Evolutionary conservation across 305 asterid genomes (phyloP).

Genomic region (Lippia alba): DNA sequence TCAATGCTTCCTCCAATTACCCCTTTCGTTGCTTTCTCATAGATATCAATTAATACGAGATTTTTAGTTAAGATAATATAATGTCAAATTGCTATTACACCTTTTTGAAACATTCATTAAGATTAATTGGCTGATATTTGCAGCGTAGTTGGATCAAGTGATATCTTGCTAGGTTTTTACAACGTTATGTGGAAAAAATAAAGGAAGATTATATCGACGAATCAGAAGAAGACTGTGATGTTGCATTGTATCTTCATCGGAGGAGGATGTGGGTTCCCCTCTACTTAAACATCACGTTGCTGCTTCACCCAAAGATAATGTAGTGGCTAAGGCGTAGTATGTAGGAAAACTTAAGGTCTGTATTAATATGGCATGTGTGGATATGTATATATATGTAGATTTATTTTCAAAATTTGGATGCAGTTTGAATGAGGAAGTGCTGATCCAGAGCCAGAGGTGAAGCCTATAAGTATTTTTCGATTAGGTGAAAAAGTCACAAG

Average conservation of each 20-base stretch:
- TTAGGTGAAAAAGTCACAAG: no score
- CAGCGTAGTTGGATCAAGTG: not conserved
- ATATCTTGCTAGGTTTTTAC: not conserved
- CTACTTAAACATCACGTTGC: not conserved
- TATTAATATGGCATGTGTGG: no score
- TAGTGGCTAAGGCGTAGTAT: not conserved
- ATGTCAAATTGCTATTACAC: no score
- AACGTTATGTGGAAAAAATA: not conserved
- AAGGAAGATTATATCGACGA: not conserved
- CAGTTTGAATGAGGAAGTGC: no score
- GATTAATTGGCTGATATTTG: not conserved
- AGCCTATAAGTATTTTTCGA: no score
- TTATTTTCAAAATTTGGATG: no score
- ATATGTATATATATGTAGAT: no score
- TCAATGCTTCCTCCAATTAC: conserved; percentile 22
- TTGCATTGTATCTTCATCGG: not conserved
- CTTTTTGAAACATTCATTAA: no score
- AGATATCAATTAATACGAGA: no score
- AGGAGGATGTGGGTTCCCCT: not conserved
- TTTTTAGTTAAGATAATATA: no score
- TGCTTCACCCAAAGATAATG: not conserved
- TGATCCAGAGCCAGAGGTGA: no score
- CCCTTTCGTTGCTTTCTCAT: not conserved
- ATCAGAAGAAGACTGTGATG: not conserved
- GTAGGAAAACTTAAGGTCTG: not conserved